Evolutionary conservation across 768 basidiomycete species (phyloP), one percentile per base, ranked within the genome.

Genomic region (Terana coerulea): DNA sequence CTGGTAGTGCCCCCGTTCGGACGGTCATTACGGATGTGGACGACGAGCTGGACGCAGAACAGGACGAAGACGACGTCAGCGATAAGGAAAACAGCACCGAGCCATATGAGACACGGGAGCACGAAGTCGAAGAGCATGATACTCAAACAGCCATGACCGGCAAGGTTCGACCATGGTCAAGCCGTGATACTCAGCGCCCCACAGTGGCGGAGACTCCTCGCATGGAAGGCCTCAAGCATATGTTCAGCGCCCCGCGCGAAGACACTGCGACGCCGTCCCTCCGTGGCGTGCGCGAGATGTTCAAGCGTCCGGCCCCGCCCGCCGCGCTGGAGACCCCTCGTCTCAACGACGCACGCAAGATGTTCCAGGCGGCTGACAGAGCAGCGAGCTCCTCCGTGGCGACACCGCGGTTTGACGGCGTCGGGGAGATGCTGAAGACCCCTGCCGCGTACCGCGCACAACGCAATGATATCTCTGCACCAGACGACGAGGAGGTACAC

Each of bases 241-340:
- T 68, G 47, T 67, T 69, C 51, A 55, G 58, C 11, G 53, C 57
- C 8, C 55, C 56, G 7, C 55, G 45, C 2, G 51, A 44, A 4
- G 42, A 37, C 30, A 37, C 55, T 14, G 52, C 57, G 6, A 66
- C 61, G 2, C 67, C 65, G 26, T 56, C 59, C 26, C 58, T 67
- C 42, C 55, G 53, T 19, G 66, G 67, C 22, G 59, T 73, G 40
- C 67, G 68, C 24, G 55, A 64, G 17, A 57, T 73, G 54, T 72
- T 71, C 64, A 57, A 46, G 8, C 31, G 44, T 5, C 25, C 29
- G n/a, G 51, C 47, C 41, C 31, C 45, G 10, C 21, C 25, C 14
- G 53, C 47, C 42, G 14, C 21, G 35, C 54, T 42, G 49, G 54
- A 63, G 40, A 73, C 72, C 8, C 71, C 74, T 47, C 54, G 54